Percentiles rank a stretch among this genome's conserved stretches.
Evolutionary conservation across 805 yeast species (phyloP).

Genomic region (Saturnispora zaruensis): DNA sequence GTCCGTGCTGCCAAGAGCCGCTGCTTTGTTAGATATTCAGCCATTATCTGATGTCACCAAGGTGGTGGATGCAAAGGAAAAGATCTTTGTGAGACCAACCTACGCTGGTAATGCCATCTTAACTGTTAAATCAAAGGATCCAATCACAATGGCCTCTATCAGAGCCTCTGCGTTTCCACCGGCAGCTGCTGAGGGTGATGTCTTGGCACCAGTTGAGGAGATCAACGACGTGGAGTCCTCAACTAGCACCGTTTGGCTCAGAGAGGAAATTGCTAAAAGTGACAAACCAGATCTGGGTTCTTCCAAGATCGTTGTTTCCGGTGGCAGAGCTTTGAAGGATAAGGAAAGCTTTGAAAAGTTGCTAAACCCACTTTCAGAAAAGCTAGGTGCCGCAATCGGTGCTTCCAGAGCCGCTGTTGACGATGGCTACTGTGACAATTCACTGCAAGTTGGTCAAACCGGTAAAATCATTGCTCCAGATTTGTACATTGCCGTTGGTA

Average conservation of each 20-base stretch:
- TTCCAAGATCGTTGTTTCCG: conserved; percentile 75
- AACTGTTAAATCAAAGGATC: conserved; percentile 67
- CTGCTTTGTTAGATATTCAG: conserved; percentile 77
- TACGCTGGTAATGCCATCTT: conserved; percentile 92
- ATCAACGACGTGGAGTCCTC: conserved; percentile 32
- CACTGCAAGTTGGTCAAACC: conserved; percentile 95
- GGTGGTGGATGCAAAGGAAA: conserved; percentile 42
- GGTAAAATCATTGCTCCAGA: conserved; percentile 98
- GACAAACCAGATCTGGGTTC: conserved; percentile 89
- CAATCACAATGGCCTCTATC: conserved; percentile 60
- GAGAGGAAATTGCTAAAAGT: conserved; percentile 63
- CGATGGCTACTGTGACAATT: conserved; percentile 90
- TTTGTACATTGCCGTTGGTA: conserved; percentile 84
- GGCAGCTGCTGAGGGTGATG: conserved; percentile 25
- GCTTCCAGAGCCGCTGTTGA: conserved; percentile 99
- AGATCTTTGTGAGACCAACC: conserved; percentile 84
- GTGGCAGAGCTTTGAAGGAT: conserved; percentile 89
- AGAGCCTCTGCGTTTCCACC: conserved; percentile 76
- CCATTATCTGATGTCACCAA: conserved; percentile 77
- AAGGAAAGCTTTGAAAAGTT: conserved; percentile 77
- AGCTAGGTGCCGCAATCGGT: conserved; percentile 87
- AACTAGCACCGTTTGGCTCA: conserved; percentile 52
- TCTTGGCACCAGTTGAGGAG: conserved; percentile 39
- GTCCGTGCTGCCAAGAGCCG: conserved; percentile 76
- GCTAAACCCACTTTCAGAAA: conserved; percentile 75